Base-by-base conservation (phyloP, 129 eudicot genomes). In the Dittrichia graveolens region DNA sequence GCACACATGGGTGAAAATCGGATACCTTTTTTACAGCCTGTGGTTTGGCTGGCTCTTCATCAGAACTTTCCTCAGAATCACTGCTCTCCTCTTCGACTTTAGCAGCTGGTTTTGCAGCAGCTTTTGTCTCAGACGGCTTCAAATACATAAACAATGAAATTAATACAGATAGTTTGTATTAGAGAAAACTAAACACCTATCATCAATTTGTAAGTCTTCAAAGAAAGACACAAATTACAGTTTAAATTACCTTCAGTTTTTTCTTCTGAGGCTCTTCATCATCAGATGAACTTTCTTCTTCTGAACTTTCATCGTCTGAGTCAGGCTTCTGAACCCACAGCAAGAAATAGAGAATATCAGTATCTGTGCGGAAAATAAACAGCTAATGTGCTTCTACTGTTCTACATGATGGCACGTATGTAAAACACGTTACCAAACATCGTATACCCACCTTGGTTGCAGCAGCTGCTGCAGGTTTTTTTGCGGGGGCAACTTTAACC, bases 251-350 rank as follows among this genome's bases (percentile, higher is more conserved):
- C 60, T 87, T 84, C 5, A 13, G 24, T 81, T 84, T 82, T 46
- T 84, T 87, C 78, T 71, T 74, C 41, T 84, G 83, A 9, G 94
- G 94, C 71, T 80, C 80, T 39, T 84, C 93, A 10, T 87, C 93
- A 61, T 81, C 89, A 31, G 76, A 61, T 34, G 78, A 72, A 55
- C 62, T 64, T 11, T 64, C 82, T 5, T 77, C 81, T 54, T 78
- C 78, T 11, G 74, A 74, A 62, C 72, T 63, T 35, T 73, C 78
- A 31, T 67, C 73, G 11, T 41, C 66, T 1, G 73, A 61, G 39
- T 62, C 81, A 0, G 69, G 34, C 49, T 78, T 78, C 82, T 78
- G 82, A 15, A 41, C 41, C 64, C 16, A 16, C 8, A 38, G 31
- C 1, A 3, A 35, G 38, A 7, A 38, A 10, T 5, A 61, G 4